Evolutionary conservation across 768 basidiomycete genomes (phyloP), one percentile per base, ranked within the genome.

Genomic region (Calocybe cyanea): DNA sequence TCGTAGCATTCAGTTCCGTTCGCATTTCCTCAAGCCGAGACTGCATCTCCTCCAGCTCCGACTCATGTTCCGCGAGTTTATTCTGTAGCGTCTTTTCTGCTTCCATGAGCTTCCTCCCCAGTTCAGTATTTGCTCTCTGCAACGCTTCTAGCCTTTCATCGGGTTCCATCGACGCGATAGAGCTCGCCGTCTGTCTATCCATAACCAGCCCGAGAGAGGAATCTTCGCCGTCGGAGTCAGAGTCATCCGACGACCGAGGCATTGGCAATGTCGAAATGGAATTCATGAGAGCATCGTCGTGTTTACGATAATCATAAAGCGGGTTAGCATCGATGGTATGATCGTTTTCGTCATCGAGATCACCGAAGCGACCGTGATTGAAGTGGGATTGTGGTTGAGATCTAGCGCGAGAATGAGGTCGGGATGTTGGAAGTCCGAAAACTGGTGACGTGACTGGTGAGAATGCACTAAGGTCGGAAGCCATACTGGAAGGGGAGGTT

Each of bases 21-120:
- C 76, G 70, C 49, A 85, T 63, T 59, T 96, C 91, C 46, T 96
- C 93, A 46, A 95, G 60, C 23, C 78, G 73, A 3, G 65, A 66
- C 57, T 94, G 84, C 65, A 89, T 77, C 48, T 92, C 87, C 54
- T 89, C 87, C 21, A 94, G 64, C 56, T 92, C 85, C n/a, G 70
- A 61, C 62, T 95, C 92, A 53, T 92, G 89, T 41, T 92, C 87
- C 9, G 65, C 63, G 11, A 92, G 70, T 52, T 81, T 81, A 33
- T 73, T 72, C 57, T 84, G 79, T 38, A 88, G 59, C 1, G 77
- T 79, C 35, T 76, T 69, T 57, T 93, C 90, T 1, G 81, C 80
- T 43, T 94, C 92, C 38, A 78, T 67, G 25, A 90, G 65, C 62
- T 89, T 91, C 54, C 81, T 71, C 20, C 73, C 72, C n/a, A 94